Base-by-base conservation (phyloP, 768 basidiomycete genomes). In the Rhodotorula babjevae region DNA sequence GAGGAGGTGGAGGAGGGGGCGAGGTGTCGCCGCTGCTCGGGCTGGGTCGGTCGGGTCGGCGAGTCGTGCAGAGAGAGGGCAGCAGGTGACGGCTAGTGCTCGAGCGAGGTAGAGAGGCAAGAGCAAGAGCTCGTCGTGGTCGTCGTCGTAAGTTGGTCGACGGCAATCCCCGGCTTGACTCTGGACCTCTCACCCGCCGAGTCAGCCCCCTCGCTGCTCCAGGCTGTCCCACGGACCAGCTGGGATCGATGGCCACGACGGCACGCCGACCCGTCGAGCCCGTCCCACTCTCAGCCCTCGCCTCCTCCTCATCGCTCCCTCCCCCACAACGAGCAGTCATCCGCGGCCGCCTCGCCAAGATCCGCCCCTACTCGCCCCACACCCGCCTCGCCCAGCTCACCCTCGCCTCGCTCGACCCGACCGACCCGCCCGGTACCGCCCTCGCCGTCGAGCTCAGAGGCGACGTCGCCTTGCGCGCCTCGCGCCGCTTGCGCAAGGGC, bases 361-460 rank as follows among this genome's bases (percentile, higher is more conserved):
- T 59, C 7, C 62, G 63, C 18, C 27, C 33, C 29, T 59, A 15
- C 57, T 42, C 56, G 18, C 56, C 33, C 2, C 56, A 66, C 49
- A 66, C 65, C 4, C 7, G 25, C 1, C 65, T 66, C 47, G 65
- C 47, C 3, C 29, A 21, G 8, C 25, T 70, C 44, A 27, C 33
- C 33, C 40, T 60, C 15, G 47, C 27, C 36, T n/a, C 36, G 3
- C 0, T 56, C 36, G 46, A 47, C 25, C 11, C 23, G 18, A 1
- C 19, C 42, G 64, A 33, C 3, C 9, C 29, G 19, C 25, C 47
- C 16, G 19, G 11, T 16, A 2, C 49, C 9, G 11, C 11, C 3
- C 0, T 66, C 31, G 53, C 50, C 12, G 36, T 71, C n/a, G 53
- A 71, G 16, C 50, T 71, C 7, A 65, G 44, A 25, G 65, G 61